Conservation (phyloP, 2,329 filamentous ascomycete genomes). For the Akanthomyces lecanii region DNA sequence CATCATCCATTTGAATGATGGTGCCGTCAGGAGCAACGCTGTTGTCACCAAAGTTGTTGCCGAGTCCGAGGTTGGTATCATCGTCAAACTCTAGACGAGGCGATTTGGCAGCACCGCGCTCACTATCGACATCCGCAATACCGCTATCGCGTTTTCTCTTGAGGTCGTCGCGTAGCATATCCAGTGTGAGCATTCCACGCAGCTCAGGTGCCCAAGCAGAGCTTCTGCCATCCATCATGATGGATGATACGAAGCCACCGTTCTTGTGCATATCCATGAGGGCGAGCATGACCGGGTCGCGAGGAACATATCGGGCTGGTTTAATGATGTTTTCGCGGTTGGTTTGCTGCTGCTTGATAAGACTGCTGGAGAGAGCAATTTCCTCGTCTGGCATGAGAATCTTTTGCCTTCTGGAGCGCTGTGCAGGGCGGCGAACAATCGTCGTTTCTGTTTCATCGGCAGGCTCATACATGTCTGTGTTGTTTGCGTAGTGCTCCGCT, state of each 20-base stretch:
- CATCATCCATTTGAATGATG: constrained; percentile 35
- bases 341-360: constrained; percentile 82
- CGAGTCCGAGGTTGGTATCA: constrained; percentile 52
- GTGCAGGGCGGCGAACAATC: constrained; percentile 63
- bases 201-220: constrained; percentile 88
- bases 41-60: constrained; percentile 49
- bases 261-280: constrained; percentile 89
- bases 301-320: constrained; percentile 75
- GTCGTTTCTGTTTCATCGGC: constrained; percentile 54
- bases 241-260: constrained; percentile 82
- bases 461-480: constrained; percentile 59
- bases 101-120: constrained; percentile 61
- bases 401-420: constrained; percentile 72
- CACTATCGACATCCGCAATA: constrained; percentile 71
- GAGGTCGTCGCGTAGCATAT: constrained; percentile 73
- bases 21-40: constrained; percentile 57
- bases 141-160: constrained; percentile 94
- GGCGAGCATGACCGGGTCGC: constrained; percentile 80
- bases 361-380: constrained; percentile 69
- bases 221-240: constrained; percentile 76
- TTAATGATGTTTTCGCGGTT: constrained; percentile 85
- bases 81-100: constrained; percentile 66
- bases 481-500: constrained; percentile 53
- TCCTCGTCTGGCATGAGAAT: constrained; percentile 76
- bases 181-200: constrained; percentile 84